Percentiles rank a stretch among this genome's conserved stretches.
These are phyloP conservation scores for Avena eriantha DNA, from an alignment of 176 grass and related monocot genomes.

Conservation along the genomic window DNA sequence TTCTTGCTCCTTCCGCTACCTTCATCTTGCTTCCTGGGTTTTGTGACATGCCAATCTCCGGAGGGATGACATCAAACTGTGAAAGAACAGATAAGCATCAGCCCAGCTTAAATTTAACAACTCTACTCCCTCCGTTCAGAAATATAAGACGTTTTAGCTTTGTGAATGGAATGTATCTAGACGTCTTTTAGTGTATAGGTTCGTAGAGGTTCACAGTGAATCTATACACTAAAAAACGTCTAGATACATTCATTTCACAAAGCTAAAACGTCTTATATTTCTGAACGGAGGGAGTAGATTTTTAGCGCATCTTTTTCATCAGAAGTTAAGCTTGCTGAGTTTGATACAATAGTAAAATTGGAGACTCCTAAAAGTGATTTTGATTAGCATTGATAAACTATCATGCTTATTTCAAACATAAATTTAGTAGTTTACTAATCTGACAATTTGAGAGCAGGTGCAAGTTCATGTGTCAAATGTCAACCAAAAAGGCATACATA, in stretches of 20 bases:
- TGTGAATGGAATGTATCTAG: too few relatives aligned
- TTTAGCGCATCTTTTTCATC: background rate
- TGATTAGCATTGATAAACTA: background rate
- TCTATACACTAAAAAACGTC: too few relatives aligned
- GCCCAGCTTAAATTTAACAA: background rate
- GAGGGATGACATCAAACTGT: conserved; percentile 93
- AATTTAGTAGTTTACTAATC: conserved; percentile 16
- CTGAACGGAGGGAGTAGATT: too few relatives aligned
- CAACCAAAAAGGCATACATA: background rate
- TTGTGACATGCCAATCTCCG: conserved; percentile 73
- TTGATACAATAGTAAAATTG: background rate
- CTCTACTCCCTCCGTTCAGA: background rate
- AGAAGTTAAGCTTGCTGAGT: conserved; percentile 18
- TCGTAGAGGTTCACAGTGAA: too few relatives aligned
- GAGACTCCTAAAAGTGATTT: background rate
- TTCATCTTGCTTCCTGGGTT: conserved; percentile 60
- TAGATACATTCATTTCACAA: too few relatives aligned
- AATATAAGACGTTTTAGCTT: too few relatives aligned
- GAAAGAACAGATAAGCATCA: conserved; percentile 34
- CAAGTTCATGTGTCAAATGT: background rate
- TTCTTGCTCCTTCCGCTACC: conserved; percentile 70
- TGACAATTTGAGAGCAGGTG: background rate
- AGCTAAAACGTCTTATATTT: too few relatives aligned
- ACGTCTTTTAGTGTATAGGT: too few relatives aligned
- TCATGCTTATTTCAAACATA: conserved; percentile 9